These are phyloP conservation scores for Fonsecaea pugnacius DNA, from an alignment of 2,329 filamentous ascomycete species.

Conservation along the genomic window DNA sequence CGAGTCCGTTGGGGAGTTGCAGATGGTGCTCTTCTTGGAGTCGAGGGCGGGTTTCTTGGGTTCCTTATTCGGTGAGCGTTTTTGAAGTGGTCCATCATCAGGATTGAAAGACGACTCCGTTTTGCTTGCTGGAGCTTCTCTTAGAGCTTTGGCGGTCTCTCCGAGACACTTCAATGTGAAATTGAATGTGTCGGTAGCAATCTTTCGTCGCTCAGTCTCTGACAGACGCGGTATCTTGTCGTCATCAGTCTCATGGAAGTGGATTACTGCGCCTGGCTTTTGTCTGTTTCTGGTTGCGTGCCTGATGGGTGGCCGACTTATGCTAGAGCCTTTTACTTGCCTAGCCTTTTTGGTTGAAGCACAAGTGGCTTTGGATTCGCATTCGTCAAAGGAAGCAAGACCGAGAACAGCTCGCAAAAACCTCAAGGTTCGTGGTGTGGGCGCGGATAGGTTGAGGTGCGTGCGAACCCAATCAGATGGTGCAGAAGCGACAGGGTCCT, in stretches of 20 bases:
- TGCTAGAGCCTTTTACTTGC: conserved; percentile 14
- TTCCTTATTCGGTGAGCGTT: conserved; percentile 40
- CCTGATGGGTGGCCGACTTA: conserved; percentile 36
- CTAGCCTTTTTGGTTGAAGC: background rate
- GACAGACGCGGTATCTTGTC: conserved; percentile 12
- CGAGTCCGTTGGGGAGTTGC: conserved; percentile 5
- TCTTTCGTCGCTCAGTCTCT: conserved; percentile 44
- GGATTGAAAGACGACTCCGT: background rate
- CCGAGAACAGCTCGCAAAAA: conserved; percentile 27
- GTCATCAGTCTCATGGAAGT: conserved; percentile 22
- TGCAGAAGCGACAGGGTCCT: background rate
- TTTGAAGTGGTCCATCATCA: conserved; percentile 35
- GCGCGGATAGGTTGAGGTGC: conserved; percentile 25
- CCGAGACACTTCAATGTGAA: conserved; percentile 49
- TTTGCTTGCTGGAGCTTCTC: conserved; percentile 12
- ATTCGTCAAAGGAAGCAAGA: conserved; percentile 6
- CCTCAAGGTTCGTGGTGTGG: conserved; percentile 26
- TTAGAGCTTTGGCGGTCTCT: conserved; percentile 39
- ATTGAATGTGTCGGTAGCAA: conserved; percentile 55
- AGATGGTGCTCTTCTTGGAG: conserved; percentile 4
- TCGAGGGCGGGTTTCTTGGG: conserved; percentile 35
- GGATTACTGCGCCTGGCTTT: conserved; percentile 16
- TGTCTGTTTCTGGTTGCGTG: conserved; percentile 23
- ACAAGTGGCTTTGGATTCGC: background rate
- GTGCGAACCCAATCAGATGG: conserved; percentile 20